Evolutionary conservation across 306 rosid species (phyloP), one percentile per base, ranked within the genome.

Genomic region (Cucurbita moschata): DNA sequence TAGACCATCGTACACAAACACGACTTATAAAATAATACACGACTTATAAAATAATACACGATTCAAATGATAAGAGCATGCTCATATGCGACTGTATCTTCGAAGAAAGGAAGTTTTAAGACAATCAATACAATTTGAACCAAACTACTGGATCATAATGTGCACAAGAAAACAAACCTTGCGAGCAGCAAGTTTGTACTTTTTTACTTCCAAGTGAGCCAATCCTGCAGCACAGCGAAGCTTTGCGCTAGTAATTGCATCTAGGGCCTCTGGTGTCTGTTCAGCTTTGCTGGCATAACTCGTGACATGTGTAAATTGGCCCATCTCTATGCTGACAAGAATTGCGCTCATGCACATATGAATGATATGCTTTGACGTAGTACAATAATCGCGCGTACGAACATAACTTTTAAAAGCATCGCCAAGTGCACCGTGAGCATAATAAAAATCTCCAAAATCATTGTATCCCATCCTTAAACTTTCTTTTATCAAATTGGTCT

Each of bases 391-490:
- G 15, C 99, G 97, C 15, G 99, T 95, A 16, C 99, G 96, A 2
- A 87, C 90, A 81, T 91, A 95, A 83, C 79, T 87, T 77, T 95
- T 95, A 75, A 95, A 95, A 35, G 99, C 97, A 44, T 95, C 99
- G 62, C 88, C 96, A 63, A 95, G 80, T 37, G 86, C 87, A 80
- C 99, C 99, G 37, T 89, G 97, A 74, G 96, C 80, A 84, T 89
- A 95, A 79, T 82, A 86, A 77, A 91, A 95, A 81, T 95, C 99
- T 75, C 97, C 99, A 84, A 95, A 91, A 81, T 95, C 99, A 80
- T 95, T 95, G 86, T 84, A 95, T 54, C 99, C 99, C 99, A 95
- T 95, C 83, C 99, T 81, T 79, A 95, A 91, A 83, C 97, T 95
- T 89, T 95, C 99, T 80, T 91, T 95, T 71, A 95, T 95, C 84